Percentiles rank a stretch among this genome's conserved stretches.
phyloP scores from a whole-genome alignment of 257 asterid genomes.

The Anisodus acutangulus region DNA sequence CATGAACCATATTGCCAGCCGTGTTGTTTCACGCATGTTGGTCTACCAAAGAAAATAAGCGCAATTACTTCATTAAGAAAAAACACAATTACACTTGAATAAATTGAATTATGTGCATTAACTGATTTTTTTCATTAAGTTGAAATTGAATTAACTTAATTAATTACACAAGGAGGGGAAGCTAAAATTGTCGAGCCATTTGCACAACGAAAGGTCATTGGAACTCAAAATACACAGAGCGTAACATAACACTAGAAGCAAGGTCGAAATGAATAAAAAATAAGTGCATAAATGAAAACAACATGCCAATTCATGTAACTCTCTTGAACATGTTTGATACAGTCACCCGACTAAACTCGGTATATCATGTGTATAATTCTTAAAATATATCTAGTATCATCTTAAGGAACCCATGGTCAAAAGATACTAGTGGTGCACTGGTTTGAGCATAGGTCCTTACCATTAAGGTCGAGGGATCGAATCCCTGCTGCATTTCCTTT shows the following conservation, averaged over 20 bases:
- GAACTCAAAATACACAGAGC: neutral
- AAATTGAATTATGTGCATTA: neutral
- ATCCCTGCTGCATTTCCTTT: too few species aligned
- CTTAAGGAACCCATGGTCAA: too few species aligned
- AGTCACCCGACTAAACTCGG: too few species aligned
- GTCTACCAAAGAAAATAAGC: neutral
- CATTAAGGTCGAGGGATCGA: too few species aligned
- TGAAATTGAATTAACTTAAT: too few species aligned
- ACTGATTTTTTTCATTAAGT: too few species aligned
- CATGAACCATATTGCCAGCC: neutral
- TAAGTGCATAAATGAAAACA: neutral
- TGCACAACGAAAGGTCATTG: neutral
- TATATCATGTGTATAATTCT: too few species aligned
- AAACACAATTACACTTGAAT: neutral
- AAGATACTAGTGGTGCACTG: too few species aligned
- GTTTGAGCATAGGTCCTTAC: too few species aligned
- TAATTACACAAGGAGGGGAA: too few species aligned
- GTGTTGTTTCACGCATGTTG: neutral
- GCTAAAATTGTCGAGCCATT: neutral
- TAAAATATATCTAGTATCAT: too few species aligned
- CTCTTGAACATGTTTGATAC: neutral
- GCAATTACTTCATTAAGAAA: neutral
- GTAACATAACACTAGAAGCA: neutral
- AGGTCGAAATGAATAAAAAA: neutral
- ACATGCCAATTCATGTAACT: neutral